Percentiles rank a stretch among this genome's conserved stretches.
Evolutionary conservation across 1,139 yeast species (phyloP).

Genomic region (Barnettozyma hawaiiensis): DNA sequence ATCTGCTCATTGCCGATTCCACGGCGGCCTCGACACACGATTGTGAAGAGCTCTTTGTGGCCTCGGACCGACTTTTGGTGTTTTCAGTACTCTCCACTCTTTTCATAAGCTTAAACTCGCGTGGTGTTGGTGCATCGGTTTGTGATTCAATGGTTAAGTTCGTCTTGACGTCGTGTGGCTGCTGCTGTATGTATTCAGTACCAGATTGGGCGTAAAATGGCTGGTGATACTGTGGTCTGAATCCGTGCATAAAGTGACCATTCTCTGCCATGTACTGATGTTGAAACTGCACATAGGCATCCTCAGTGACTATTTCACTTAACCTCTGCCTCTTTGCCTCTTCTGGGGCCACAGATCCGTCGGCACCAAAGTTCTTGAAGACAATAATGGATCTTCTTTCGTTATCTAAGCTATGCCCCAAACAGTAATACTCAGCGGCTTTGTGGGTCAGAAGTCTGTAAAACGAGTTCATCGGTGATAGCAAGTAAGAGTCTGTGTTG

Average conservation of each 20-base stretch:
- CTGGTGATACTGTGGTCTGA: slow-evolving; percentile 1
- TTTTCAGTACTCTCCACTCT: slow-evolving; percentile 13
- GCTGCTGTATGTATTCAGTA: neutral
- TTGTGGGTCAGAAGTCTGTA: slow-evolving; percentile 63
- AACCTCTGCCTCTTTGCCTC: neutral
- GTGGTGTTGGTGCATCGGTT: slow-evolving; percentile 6
- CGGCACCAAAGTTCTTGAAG: slow-evolving; percentile 28
- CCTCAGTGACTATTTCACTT: slow-evolving; percentile 1
- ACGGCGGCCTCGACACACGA: too few species aligned
- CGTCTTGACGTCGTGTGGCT: neutral
- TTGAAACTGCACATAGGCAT: slow-evolving; percentile 5
- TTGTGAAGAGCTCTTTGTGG: neutral
- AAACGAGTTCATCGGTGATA: slow-evolving; percentile 58
- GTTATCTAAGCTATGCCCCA: slow-evolving; percentile 46
- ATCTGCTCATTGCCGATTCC: neutral
- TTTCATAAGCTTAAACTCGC: slow-evolving; percentile 22
- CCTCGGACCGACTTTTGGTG: neutral
- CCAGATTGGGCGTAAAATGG: neutral
- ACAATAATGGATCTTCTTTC: slow-evolving; percentile 42
- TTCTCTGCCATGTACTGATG: slow-evolving; percentile 7
- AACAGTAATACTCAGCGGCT: slow-evolving; percentile 57
- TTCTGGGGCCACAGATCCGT: slow-evolving; percentile 11
- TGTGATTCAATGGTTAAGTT: neutral
- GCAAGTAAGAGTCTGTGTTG: slow-evolving; percentile 37
- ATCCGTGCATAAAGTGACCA: slow-evolving; percentile 2